Evolutionary conservation across 768 basidiomycete species (phyloP).

Genomic region (Boletus vinaceobasis): DNA sequence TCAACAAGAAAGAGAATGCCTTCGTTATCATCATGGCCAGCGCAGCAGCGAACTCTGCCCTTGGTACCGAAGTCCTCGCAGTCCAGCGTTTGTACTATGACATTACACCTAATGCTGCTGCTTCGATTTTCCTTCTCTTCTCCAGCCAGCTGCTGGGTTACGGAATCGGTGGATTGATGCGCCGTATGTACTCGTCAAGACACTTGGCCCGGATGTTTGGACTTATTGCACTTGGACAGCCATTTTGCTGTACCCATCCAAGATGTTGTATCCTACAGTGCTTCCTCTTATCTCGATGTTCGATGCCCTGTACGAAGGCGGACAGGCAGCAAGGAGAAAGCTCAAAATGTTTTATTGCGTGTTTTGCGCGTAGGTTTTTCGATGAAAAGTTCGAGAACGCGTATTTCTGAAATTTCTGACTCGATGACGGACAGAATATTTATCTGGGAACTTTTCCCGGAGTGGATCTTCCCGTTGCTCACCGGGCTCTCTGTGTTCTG

Average conservation of each 20-base stretch:
- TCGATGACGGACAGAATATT: slow-evolving; percentile 32
- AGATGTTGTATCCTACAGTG: slow-evolving; percentile 40
- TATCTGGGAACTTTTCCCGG: slow-evolving; percentile 24
- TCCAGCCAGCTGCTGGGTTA: slow-evolving; percentile 42
- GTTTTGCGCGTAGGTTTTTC: slow-evolving; percentile 27
- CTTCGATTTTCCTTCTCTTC: slow-evolving; percentile 46
- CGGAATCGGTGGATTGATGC: slow-evolving; percentile 52
- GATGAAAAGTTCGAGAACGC: slow-evolving; percentile 3
- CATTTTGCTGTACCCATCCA: slow-evolving; percentile 41
- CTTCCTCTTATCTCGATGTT: slow-evolving; percentile 25
- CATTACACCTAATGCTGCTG: slow-evolving; percentile 44
- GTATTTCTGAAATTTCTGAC: neutral
- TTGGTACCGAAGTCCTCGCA: slow-evolving; percentile 53
- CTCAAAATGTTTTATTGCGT: slow-evolving; percentile 31
- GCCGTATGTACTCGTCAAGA: slow-evolving; percentile 31
- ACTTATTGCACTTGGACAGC: slow-evolving; percentile 4
- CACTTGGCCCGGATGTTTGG: neutral
- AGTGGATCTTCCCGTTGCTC: slow-evolving; percentile 51
- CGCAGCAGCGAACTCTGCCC: slow-evolving; percentile 52
- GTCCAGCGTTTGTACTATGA: slow-evolving; percentile 55
- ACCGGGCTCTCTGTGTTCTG: slow-evolving; percentile 66
- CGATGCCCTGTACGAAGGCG: slow-evolving; percentile 40
- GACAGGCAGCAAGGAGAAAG: slow-evolving; percentile 37
- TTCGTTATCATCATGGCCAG: slow-evolving; percentile 56
- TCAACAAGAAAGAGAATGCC: slow-evolving; percentile 60